A percentile compares a stretch with the other conserved stretches of the same genome.
Conservation (phyloP, 768 basidiomycete species). For the Naganishia randhawae region DNA sequence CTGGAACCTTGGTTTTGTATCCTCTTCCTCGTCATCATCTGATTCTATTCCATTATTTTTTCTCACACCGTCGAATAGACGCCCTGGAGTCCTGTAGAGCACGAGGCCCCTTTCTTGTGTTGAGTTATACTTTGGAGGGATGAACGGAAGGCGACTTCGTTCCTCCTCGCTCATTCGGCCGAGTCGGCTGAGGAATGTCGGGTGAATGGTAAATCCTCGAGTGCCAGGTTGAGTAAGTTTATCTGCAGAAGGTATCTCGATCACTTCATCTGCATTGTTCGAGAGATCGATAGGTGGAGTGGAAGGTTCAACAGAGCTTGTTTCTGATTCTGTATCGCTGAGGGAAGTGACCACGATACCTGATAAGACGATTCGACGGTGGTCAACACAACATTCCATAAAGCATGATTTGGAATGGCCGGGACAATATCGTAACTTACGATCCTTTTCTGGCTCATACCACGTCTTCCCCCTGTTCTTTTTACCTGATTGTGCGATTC, state of each 20-base stretch:
- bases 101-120: neutral
- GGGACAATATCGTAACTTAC: slow-evolving; percentile 1
- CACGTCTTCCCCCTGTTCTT: slow-evolving; percentile 10
- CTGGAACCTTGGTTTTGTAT: neutral
- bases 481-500: neutral
- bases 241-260: neutral
- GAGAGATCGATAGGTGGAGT: slow-evolving; percentile 10
- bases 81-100: neutral
- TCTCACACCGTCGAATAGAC: neutral
- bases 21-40: slow-evolving; percentile 21
- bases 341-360: slow-evolving; percentile 27
- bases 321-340: slow-evolving; percentile 22
- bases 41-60: neutral
- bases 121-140: neutral
- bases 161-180: slow-evolving; percentile 6
- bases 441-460: slow-evolving; percentile 31
- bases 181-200: slow-evolving; percentile 24
- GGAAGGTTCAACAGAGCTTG: neutral
- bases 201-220: slow-evolving; percentile 26
- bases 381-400: neutral
- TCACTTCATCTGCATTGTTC: slow-evolving; percentile 12
- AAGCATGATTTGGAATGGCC: neutral
- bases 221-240: slow-evolving; percentile 23
- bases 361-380: neutral
- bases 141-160: neutral